These are phyloP conservation scores for Nakazawaea ernobii DNA, from an alignment of 805 yeast genomes.

Conservation along the genomic window DNA sequence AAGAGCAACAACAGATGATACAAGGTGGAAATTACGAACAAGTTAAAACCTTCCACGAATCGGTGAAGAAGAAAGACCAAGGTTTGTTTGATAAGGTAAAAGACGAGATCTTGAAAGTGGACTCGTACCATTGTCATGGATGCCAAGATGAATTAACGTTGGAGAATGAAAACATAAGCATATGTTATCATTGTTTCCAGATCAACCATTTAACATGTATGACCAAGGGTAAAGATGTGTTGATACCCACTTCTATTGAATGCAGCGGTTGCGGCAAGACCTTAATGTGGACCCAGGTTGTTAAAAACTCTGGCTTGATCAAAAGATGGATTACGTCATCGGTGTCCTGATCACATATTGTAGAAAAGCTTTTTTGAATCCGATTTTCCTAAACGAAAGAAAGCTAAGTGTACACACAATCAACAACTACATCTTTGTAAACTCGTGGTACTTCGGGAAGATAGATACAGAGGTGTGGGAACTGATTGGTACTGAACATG, in stretches of 20 bases:
- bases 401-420: too few species aligned
- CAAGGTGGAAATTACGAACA: slow-evolving; percentile 26
- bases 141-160: neutral
- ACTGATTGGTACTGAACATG: too few species aligned
- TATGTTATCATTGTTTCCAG: neutral
- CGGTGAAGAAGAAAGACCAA: neutral
- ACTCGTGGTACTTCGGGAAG: too few species aligned
- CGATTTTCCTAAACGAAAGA: too few species aligned
- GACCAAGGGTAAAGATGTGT: neutral
- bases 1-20: slow-evolving; percentile 8
- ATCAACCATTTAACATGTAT: slow-evolving; percentile 1
- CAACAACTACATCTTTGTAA: too few species aligned
- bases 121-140: neutral
- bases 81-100: slow-evolving; percentile 11
- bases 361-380: too few species aligned
- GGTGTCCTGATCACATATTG: too few species aligned
- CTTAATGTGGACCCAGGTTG: slow-evolving; percentile 1
- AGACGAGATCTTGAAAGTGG: neutral
- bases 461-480: too few species aligned
- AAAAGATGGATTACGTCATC: neutral
- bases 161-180: neutral
- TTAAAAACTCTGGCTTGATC: neutral
- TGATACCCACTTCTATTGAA: neutral
- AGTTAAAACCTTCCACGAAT: slow-evolving; percentile 16
- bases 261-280: neutral